Percentiles rank a stretch among this genome's conserved stretches.
These are phyloP conservation scores for Populus ilicifolia DNA, from an alignment of 345 rosid genomes.

Conservation along the genomic window DNA sequence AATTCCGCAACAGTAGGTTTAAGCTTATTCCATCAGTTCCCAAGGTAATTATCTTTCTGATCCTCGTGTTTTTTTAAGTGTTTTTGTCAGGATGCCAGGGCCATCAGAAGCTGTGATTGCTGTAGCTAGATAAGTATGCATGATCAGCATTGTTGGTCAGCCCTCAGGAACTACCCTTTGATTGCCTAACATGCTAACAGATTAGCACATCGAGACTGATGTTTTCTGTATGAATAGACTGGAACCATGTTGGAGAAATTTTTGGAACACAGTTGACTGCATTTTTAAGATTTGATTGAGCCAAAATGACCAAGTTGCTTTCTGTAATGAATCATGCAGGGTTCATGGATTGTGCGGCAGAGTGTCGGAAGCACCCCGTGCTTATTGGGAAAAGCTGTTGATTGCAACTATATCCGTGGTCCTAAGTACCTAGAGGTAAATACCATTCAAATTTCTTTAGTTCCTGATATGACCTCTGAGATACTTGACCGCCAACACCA, in stretches of 20 bases:
- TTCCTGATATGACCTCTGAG: background rate
- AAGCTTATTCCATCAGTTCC: constrained; percentile 97
- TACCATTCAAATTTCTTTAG: background rate
- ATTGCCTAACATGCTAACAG: background rate
- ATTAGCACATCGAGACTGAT: background rate
- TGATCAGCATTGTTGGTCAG: background rate
- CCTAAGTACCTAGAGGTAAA: constrained; percentile 79
- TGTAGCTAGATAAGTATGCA: background rate
- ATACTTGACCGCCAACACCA: background rate
- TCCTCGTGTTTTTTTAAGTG: background rate
- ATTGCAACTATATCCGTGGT: constrained; percentile 87
- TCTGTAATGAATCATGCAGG: constrained; percentile 40
- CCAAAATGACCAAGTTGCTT: background rate
- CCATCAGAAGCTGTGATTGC: background rate
- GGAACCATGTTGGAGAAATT: background rate
- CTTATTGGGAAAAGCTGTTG: constrained; percentile 92
- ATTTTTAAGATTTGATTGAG: background rate
- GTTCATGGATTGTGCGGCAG: constrained; percentile 99
- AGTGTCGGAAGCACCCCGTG: constrained; percentile 99
- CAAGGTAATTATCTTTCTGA: constrained; percentile 48
- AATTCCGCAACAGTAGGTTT: constrained; percentile 88
- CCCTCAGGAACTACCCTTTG: background rate
- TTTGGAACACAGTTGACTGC: background rate
- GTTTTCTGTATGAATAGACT: background rate
- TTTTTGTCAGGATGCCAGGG: background rate